Conservation (phyloP, 192 early-diverging fungal genomes). For the Coemansia sp. region DNA sequence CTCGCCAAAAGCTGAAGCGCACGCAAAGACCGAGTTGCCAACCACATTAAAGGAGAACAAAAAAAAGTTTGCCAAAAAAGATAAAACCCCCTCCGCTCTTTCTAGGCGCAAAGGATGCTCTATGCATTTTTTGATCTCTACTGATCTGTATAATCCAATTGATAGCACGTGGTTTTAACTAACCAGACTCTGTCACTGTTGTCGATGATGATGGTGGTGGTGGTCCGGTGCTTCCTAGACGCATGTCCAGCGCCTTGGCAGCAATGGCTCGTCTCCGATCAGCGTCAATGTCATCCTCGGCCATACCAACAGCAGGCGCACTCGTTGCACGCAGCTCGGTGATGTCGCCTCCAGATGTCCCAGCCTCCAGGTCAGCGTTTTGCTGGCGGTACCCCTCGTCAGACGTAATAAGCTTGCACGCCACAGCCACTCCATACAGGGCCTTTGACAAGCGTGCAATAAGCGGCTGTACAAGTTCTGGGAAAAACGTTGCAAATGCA, state of each 20-base stretch:
- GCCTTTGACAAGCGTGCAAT: slow-evolving; percentile 15
- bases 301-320: neutral
- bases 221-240: slow-evolving; percentile 10
- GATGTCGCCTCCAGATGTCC: neutral
- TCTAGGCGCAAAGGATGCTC: too few relatives aligned
- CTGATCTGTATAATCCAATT: too few relatives aligned
- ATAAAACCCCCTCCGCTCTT: too few relatives aligned
- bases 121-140: too few relatives aligned
- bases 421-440: slow-evolving; percentile 28
- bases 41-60: neutral
- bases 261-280: slow-evolving; percentile 44
- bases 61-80: too few relatives aligned
- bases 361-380: slow-evolving; percentile 16
- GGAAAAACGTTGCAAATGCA: slow-evolving; percentile 87
- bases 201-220: neutral
- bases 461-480: slow-evolving; percentile 56
- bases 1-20: too few relatives aligned
- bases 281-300: slow-evolving; percentile 27
- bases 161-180: too few relatives aligned
- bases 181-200: neutral
- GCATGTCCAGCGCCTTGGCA: slow-evolving; percentile 41
- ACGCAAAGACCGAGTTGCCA: too few relatives aligned
- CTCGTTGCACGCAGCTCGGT: neutral
- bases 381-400: slow-evolving; percentile 46
- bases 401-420: slow-evolving; percentile 25